A percentile compares a stretch with the other conserved stretches of the same genome.
Conservation (phyloP, 371 early-diverging fungal species). For the Umbelopsis sp. region DNA sequence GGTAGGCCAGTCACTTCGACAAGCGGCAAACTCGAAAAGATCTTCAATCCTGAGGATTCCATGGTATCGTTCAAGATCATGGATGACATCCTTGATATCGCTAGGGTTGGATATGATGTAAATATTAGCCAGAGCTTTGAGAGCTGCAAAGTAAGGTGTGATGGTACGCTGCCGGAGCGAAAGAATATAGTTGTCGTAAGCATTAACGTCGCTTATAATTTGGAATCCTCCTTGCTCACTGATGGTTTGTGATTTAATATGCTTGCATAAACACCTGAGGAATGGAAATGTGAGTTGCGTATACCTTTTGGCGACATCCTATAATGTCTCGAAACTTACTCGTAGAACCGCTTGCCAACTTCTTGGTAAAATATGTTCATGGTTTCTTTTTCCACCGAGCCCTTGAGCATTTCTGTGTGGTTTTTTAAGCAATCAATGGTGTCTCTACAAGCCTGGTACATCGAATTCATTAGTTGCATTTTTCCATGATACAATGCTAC, state of each 20-base stretch:
- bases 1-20: slow-evolving; percentile 85
- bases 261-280: slow-evolving; percentile 69
- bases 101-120: slow-evolving; percentile 84
- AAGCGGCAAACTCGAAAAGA: slow-evolving; percentile 88
- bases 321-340: slow-evolving; percentile 48
- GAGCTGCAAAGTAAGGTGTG: slow-evolving; percentile 79
- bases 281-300: too few species aligned
- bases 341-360: slow-evolving; percentile 84
- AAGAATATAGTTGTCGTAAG: slow-evolving; percentile 66
- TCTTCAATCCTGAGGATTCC: slow-evolving; percentile 88
- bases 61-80: slow-evolving; percentile 84
- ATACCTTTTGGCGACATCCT: too few species aligned
- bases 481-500: neutral
- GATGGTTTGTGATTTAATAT: slow-evolving; percentile 79
- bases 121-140: slow-evolving; percentile 92
- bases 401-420: slow-evolving; percentile 74
- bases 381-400: slow-evolving; percentile 84
- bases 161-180: slow-evolving; percentile 72
- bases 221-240: slow-evolving; percentile 81
- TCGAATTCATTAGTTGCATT: neutral
- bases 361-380: slow-evolving; percentile 90
- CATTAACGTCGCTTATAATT: slow-evolving; percentile 88
- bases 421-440: slow-evolving; percentile 79
- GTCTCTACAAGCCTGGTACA: slow-evolving; percentile 59
- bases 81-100: slow-evolving; percentile 83